Evolutionary conservation across 768 basidiomycete species (phyloP).

Genomic region (Mycena albidolilacea): DNA sequence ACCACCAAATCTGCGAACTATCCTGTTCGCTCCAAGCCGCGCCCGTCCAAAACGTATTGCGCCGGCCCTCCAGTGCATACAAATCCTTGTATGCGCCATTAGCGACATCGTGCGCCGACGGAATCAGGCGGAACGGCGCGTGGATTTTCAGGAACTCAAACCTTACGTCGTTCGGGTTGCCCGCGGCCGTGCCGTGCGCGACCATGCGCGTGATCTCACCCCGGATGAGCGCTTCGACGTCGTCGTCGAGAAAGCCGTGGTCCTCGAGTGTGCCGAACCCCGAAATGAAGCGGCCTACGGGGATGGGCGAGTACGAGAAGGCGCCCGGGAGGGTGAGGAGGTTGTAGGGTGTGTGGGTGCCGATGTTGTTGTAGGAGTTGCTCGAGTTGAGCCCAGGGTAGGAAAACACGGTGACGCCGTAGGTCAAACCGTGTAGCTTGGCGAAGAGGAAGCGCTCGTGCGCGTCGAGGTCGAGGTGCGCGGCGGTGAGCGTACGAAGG

Average conservation of each 20-base stretch:
- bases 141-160: constrained; percentile 26
- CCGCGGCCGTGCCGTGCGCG: constrained; percentile 10
- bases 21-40: constrained; percentile 21
- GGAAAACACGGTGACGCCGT: constrained; percentile 21
- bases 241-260: neutral
- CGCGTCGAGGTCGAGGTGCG: constrained; percentile 22
- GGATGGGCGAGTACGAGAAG: neutral
- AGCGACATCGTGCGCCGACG: constrained; percentile 1
- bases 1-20: constrained; percentile 23
- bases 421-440: constrained; percentile 14
- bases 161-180: neutral
- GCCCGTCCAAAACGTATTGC: constrained; percentile 24
- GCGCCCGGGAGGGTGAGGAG: constrained; percentile 11
- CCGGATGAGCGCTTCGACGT: constrained; percentile 5
- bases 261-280: constrained; percentile 14
- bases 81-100: constrained; percentile 21
- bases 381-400: constrained; percentile 9
- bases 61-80: constrained; percentile 23
- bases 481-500: constrained; percentile 8
- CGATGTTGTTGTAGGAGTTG: constrained; percentile 10
- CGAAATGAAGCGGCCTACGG: constrained; percentile 13
- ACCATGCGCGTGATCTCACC: constrained; percentile 8
- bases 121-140: constrained; percentile 11
- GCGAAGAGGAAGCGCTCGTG: constrained; percentile 10
- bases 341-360: constrained; percentile 10